Evolutionary conservation across 1,284 basidiomycete species (phyloP), one percentile per base, ranked within the genome.

Genomic region (Flammula alnicola): DNA sequence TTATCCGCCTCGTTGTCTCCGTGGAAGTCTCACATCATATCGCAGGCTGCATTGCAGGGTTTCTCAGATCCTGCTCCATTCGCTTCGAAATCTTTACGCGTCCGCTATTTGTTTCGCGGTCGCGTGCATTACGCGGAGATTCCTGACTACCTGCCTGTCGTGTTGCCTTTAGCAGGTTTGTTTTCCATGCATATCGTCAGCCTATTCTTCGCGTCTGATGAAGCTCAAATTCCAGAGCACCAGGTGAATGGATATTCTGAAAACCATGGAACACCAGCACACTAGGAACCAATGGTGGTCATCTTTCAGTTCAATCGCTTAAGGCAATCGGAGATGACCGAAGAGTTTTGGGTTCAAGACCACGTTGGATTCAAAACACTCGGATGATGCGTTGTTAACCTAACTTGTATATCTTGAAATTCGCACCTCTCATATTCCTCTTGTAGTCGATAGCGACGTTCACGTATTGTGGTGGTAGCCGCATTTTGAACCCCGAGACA

Each of bases 81-180:
- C 30, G 74, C 80, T 48, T 69, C 75, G 46, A 92, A 92, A 72
- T 73, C 75, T 19, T 70, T 96, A 42, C 72, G 80, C 23, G 76
- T 96, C 38, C 78, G 83, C 35, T 96, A 96, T 69, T 70, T 79
- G 38, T 97, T 96, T 77, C 78, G 81, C 54, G 85, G 83, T 32
- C 76, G 77, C 52, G 60, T 77, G 68, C 93, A 96, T 66, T 86
- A 89, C 65, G 84, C 84, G 54, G 83, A 85, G 57, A 82, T 92
- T 52, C 81, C 81, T 58, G 93, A 95, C 70, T 72, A 75, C 62
- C 68, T 78, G 33, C 77, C 85, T 23, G 76, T 93, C 19, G 84
- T 91, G 20, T 75, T 93, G 45, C 94, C 93, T 38, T 74, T 95
- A 63, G 75, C 83, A 77, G 86, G 86, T 85, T 64, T 65, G 83